A percentile compares a stretch with the other conserved stretches of the same genome.
These are phyloP conservation scores for Salvia hispanica DNA, from an alignment of 257 asterid genomes.

Conservation along the genomic window DNA sequence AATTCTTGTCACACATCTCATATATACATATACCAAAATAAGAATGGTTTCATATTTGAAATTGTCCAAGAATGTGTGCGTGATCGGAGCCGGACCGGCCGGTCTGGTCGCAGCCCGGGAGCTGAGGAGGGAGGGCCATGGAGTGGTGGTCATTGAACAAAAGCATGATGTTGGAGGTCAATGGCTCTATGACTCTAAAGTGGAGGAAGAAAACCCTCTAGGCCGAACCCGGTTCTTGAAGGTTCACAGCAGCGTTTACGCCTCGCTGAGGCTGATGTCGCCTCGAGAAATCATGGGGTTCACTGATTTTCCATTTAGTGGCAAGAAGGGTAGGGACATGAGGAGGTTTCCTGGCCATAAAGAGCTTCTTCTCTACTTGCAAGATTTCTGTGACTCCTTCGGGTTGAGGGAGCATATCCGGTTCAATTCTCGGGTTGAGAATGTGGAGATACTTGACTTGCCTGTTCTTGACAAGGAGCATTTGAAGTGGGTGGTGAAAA, in stretches of 20 bases:
- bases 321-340: conserved; percentile 63
- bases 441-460: conserved; percentile 60
- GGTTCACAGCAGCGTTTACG: conserved; percentile 76
- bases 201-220: conserved; percentile 58
- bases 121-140: conserved; percentile 75
- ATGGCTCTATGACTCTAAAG: conserved; percentile 70
- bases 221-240: conserved; percentile 38
- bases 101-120: conserved; percentile 89
- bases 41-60: conserved; percentile 45
- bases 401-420: conserved; percentile 74
- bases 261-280: conserved; percentile 60
- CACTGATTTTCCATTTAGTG: conserved; percentile 71
- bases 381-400: conserved; percentile 71
- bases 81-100: conserved; percentile 81
- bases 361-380: conserved; percentile 62
- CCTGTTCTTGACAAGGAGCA: conserved; percentile 36
- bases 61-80: conserved; percentile 59
- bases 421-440: conserved; percentile 62
- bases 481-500: conserved; percentile 72
- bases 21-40: neutral
- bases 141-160: conserved; percentile 77
- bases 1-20: neutral
- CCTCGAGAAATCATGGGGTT: conserved; percentile 86
- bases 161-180: conserved; percentile 87
- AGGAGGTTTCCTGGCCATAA: conserved; percentile 83